Evolutionary conservation across 441 rosid genomes (phyloP).

Genomic region (Isatis lusitanica): DNA sequence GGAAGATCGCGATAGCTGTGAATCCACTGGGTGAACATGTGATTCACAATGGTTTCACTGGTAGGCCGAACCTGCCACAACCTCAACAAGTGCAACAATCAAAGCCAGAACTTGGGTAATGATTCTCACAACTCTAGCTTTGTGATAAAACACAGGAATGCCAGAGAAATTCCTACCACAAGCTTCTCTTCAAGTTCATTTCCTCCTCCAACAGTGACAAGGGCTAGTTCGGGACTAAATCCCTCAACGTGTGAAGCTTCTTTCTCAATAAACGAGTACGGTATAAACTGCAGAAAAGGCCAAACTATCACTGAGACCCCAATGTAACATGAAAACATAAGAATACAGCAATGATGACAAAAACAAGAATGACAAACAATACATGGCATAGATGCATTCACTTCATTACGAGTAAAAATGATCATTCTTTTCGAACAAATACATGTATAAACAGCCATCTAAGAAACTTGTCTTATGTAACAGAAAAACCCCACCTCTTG

Average conservation of each 20-base stretch:
- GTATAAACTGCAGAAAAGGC: conserved; percentile 64
- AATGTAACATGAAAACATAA: not conserved
- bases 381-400: not conserved
- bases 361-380: not conserved
- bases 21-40: conserved; percentile 96
- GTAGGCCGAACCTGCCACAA: conserved; percentile 97
- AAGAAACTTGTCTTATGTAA: not conserved
- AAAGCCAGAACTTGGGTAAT: conserved; percentile 67
- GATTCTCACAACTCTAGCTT: conserved; percentile 22
- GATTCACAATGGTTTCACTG: conserved; percentile 93
- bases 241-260: conserved; percentile 97
- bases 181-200: conserved; percentile 95
- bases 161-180: conserved; percentile 55
- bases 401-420: not conserved
- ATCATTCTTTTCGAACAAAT: not conserved
- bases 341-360: not conserved
- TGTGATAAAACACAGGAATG: not conserved
- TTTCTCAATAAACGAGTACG: conserved; percentile 94
- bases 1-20: conserved; percentile 94
- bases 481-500: not conserved
- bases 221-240: conserved; percentile 87
- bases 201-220: conserved; percentile 88
- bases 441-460: not conserved
- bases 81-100: conserved; percentile 77
- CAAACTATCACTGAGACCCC: conserved; percentile 4